Evolutionary conservation across 2,329 filamentous ascomycete species (phyloP).

Genomic region (Xylaria sp.): DNA sequence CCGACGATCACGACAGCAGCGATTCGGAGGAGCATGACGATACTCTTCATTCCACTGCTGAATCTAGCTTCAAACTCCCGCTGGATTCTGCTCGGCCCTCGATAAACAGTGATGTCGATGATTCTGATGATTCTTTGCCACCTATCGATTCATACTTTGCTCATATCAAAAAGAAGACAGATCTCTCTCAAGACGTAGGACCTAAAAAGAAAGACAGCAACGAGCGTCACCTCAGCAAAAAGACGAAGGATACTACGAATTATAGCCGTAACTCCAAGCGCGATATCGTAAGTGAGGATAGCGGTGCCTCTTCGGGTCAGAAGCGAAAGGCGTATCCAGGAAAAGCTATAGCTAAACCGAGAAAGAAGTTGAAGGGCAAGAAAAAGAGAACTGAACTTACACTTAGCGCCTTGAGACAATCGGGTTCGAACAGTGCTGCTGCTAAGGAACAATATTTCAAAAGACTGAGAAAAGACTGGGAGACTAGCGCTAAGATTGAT

Average conservation of each 20-base stretch:
- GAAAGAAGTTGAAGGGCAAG: slow-evolving; percentile 28
- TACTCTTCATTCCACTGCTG: slow-evolving; percentile 5
- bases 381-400: slow-evolving; percentile 36
- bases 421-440: slow-evolving; percentile 40
- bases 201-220: neutral
- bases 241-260: neutral
- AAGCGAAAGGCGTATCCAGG: slow-evolving; percentile 31
- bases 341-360: slow-evolving; percentile 19
- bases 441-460: slow-evolving; percentile 45
- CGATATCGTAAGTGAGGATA: neutral
- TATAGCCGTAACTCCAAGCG: neutral
- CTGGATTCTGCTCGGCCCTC: neutral
- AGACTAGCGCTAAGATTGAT: slow-evolving; percentile 48
- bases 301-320: neutral
- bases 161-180: slow-evolving; percentile 22
- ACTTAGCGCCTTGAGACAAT: slow-evolving; percentile 45
- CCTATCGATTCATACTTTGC: slow-evolving; percentile 24
- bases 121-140: slow-evolving; percentile 32
- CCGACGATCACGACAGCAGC: slow-evolving; percentile 35
- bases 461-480: slow-evolving; percentile 44
- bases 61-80: neutral
- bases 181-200: neutral
- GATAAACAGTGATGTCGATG: slow-evolving; percentile 16
- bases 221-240: neutral
- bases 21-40: slow-evolving; percentile 15